phyloP scores from a whole-genome alignment of 2,329 filamentous ascomycete species.

The Sarocladiaceae sp. region DNA sequence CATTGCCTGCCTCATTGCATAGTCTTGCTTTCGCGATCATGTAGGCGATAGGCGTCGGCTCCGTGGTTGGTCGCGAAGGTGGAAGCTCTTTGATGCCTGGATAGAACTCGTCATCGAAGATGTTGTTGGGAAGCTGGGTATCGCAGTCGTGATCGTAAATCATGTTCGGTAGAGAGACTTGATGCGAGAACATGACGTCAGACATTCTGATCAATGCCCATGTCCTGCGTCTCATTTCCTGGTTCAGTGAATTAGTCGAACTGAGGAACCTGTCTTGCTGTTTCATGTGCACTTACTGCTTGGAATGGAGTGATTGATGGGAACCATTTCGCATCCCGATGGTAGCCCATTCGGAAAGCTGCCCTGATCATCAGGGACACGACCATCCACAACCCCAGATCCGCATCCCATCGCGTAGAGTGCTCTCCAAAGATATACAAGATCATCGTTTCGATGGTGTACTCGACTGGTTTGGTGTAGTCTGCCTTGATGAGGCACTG shows the following conservation, averaged over 20 bases:
- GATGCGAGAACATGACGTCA: constrained; percentile 73
- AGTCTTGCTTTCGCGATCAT: constrained; percentile 70
- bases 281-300: constrained; percentile 39
- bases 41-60: constrained; percentile 71
- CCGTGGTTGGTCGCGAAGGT: constrained; percentile 57
- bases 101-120: constrained; percentile 75
- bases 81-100: constrained; percentile 63
- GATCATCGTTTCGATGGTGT: constrained; percentile 73
- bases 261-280: not conserved
- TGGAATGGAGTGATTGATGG: constrained; percentile 65
- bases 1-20: constrained; percentile 62
- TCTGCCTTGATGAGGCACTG: constrained; percentile 72
- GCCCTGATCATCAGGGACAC: constrained; percentile 49
- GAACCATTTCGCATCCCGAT: constrained; percentile 71
- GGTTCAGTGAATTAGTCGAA: not conserved
- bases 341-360: constrained; percentile 67
- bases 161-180: constrained; percentile 61
- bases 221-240: constrained; percentile 64
- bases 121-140: constrained; percentile 66
- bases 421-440: constrained; percentile 73
- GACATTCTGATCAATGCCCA: constrained; percentile 68
- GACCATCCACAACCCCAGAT: constrained; percentile 59
- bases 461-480: constrained; percentile 66
- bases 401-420: constrained; percentile 65
- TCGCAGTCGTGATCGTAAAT: constrained; percentile 71